A percentile compares a stretch with the other conserved stretches of the same genome.
phyloP scores from a whole-genome alignment of 352 stramenopile genomes.

The Proteromonas lacertae region DNA sequence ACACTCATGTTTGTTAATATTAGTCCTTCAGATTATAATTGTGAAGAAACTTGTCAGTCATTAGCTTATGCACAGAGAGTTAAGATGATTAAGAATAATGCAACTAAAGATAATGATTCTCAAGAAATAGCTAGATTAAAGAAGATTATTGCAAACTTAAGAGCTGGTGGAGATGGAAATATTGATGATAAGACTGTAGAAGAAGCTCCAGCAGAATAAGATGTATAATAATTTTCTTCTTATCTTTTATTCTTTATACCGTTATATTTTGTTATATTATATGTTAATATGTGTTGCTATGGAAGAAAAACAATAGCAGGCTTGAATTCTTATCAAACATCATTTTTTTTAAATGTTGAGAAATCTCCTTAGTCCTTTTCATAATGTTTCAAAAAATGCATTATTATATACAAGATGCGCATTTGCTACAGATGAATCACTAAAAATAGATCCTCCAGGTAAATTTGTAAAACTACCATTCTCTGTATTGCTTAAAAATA shows the following conservation, averaged over 20 bases:
- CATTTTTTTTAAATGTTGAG: too few species aligned
- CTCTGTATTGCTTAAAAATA: too few species aligned
- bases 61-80: conserved; percentile 14
- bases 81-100: conserved; percentile 17
- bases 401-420: too few species aligned
- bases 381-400: too few species aligned
- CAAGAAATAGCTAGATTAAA: conserved; percentile 14
- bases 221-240: conserved; percentile 1
- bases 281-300: too few species aligned
- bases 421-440: too few species aligned
- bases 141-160: not conserved
- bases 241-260: not conserved
- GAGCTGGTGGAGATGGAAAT: not conserved
- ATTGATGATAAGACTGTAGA: not conserved
- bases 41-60: conserved; percentile 10
- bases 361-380: too few species aligned
- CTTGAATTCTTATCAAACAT: too few species aligned
- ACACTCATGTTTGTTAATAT: conserved; percentile 13
- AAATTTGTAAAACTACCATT: too few species aligned
- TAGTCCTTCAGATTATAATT: conserved; percentile 15
- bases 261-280: conserved; percentile 10
- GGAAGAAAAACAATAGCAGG: too few species aligned
- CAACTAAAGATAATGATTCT: conserved; percentile 5
- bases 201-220: not conserved
- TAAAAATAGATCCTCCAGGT: too few species aligned